A percentile compares a stretch with the other conserved stretches of the same genome.
Conservation (phyloP, 352 stramenopile species). For the Phytophthora tentaculata region DNA sequence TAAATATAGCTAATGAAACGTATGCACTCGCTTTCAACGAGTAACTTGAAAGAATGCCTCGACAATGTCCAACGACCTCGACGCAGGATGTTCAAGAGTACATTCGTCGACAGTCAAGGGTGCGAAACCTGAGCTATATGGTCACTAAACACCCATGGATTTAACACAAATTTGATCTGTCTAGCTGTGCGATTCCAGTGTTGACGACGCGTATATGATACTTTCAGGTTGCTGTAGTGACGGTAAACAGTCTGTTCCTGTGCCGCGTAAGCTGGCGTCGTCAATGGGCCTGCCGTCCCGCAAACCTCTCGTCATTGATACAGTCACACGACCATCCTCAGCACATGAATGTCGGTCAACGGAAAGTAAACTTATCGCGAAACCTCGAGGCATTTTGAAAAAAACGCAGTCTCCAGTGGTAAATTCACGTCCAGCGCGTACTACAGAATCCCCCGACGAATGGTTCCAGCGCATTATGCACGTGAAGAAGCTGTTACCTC, state of each 20-base stretch:
- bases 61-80: slow-evolving; percentile 5
- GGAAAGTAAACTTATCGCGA: neutral
- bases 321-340: slow-evolving; percentile 21
- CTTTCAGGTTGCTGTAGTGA: slow-evolving; percentile 12
- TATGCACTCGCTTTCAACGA: neutral
- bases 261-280: slow-evolving; percentile 2
- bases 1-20: neutral
- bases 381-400: slow-evolving; percentile 29
- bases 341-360: slow-evolving; percentile 10
- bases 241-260: neutral
- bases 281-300: slow-evolving; percentile 11
- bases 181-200: slow-evolving; percentile 30
- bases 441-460: slow-evolving; percentile 41
- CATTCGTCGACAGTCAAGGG: slow-evolving; percentile 17
- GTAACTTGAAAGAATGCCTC: neutral
- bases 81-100: slow-evolving; percentile 25
- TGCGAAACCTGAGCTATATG: neutral
- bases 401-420: slow-evolving; percentile 12
- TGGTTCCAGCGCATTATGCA: slow-evolving; percentile 67
- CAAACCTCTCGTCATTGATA: slow-evolving; percentile 1
- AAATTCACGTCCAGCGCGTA: neutral
- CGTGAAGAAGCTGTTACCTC: slow-evolving; percentile 48
- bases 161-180: slow-evolving; percentile 1
- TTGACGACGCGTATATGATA: slow-evolving; percentile 28
- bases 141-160: neutral